A percentile compares a stretch with the other conserved stretches of the same genome.
Conservation (phyloP, 1,139 yeast species). For the Suhomyces bokatorum region DNA sequence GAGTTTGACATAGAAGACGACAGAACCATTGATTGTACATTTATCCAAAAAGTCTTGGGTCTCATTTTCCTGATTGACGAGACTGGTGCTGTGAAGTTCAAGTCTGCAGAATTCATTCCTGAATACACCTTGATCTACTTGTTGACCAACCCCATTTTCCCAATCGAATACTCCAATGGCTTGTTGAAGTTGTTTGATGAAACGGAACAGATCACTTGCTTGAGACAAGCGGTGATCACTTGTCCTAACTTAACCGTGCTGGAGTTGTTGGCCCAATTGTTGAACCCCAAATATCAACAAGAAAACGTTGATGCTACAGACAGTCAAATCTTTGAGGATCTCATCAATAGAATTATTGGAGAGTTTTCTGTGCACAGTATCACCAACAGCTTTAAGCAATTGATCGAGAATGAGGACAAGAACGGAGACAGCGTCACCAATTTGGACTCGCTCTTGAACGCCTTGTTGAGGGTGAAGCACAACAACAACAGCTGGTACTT, state of each 20-base stretch:
- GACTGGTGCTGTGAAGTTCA: conserved; percentile 20
- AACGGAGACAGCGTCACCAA: conserved; percentile 25
- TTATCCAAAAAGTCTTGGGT: conserved; percentile 51
- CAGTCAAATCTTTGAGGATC: conserved; percentile 66
- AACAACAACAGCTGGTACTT: conserved; percentile 55
- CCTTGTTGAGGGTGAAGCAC: conserved; percentile 28
- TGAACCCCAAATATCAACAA: conserved; percentile 11
- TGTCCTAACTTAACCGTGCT: conserved; percentile 67
- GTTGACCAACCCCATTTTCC: conserved; percentile 85
- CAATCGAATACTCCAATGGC: conserved; percentile 55
- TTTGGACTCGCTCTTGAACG: conserved; percentile 43
- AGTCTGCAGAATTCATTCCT: conserved; percentile 41
- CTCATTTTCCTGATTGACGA: conserved; percentile 38
- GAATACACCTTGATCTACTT: conserved; percentile 68
- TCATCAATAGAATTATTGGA: conserved; percentile 62
- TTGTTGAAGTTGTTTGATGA: conserved; percentile 49
- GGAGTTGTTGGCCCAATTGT: conserved; percentile 63
- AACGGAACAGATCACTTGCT: conserved; percentile 53
- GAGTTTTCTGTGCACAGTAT: conserved; percentile 56
- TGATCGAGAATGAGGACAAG: conserved; percentile 21
- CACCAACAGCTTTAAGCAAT: conserved; percentile 33
- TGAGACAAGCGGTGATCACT: conserved; percentile 79
- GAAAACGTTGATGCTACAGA: conserved; percentile 44
- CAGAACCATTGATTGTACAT: conserved; percentile 61
- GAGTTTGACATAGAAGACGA: conserved; percentile 67